Percentiles rank a stretch among this genome's conserved stretches.
phyloP scores from a whole-genome alignment of 2,329 filamentous ascomycete genomes.

The Xylaria multiplex region DNA sequence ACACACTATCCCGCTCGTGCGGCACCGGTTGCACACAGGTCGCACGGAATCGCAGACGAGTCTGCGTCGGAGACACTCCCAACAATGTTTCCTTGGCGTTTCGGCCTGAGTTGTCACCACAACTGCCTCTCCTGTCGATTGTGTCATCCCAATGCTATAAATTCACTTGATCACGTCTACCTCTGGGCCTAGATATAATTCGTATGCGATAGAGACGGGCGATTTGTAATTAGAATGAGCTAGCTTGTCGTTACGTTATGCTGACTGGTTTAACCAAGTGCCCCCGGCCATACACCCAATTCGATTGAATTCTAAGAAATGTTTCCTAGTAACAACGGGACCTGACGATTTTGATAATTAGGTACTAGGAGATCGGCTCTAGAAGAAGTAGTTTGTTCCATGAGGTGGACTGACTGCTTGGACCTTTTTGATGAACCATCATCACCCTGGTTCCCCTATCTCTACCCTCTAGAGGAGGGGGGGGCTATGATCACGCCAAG shows the following conservation, averaged over 20 bases:
- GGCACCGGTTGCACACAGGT: constrained; percentile 53
- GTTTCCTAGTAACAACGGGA: background rate
- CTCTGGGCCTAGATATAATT: background rate
- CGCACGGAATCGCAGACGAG: constrained; percentile 53
- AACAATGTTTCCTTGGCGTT: constrained; percentile 49
- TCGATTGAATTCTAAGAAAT: background rate
- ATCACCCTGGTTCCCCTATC: background rate
- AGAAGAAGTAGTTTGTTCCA: background rate
- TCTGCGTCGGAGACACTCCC: constrained; percentile 55
- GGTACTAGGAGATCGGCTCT: background rate
- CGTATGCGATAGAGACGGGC: background rate
- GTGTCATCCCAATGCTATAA: constrained; percentile 13
- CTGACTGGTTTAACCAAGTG: background rate
- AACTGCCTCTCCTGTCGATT: constrained; percentile 5
- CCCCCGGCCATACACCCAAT: background rate
- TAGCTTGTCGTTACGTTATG: background rate
- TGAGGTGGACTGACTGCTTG: background rate
- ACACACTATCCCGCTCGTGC: constrained; percentile 49
- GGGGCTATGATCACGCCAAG: constrained; percentile 29
- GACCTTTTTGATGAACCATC: constrained; percentile 10
- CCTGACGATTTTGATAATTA: background rate
- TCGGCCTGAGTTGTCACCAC: constrained; percentile 4
- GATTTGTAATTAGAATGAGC: background rate
- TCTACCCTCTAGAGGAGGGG: background rate
- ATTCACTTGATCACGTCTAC: background rate